Base-by-base conservation (phyloP, 768 basidiomycete genomes). In the Fibroporia radiculosa region DNA sequence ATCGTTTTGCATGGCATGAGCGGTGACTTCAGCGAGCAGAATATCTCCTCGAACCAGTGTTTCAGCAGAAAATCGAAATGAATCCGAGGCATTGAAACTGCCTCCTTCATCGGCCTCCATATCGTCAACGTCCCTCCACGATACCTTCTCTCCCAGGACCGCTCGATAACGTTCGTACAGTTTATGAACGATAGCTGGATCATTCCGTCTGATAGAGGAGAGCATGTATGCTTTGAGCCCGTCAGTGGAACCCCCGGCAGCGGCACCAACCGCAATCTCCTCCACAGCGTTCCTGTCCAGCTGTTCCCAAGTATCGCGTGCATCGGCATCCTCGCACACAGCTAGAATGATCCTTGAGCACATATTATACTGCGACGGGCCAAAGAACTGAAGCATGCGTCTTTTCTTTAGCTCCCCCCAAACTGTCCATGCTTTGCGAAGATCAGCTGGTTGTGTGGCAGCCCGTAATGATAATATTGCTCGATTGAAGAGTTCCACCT, bases 1-100 rank as follows among this genome's bases (percentile, higher is more conserved):
- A n/a, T 71, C 67, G 54, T 76, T 64, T 24, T 67, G 62, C 57
- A 78, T 71, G 3, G 81, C 80, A 57, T 78, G 64, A 13, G 87
- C 87, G 18, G 76, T 66, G n/a, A 77, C 62, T 5, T 69, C 78
- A 10, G 69, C 69, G 25, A 82, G 66, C 20, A 83, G 62, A 25
- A 80, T 48, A 1, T 64, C 54, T 22, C 28, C 43, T 18, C 53
- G 54, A 22, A 57, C 32, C 8, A 22, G 42, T 19, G 39, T 42
- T n/a, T 43, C 48, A 11, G 26, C 45, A 13, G 37, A 37, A 20
- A 8, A n/a, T 11, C 14, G 29, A 6, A 16, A 25, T 16, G 18
- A 33, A 13, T 34, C 32, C 8, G 3, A 23, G 14, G 14, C 16
- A 5, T 20, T 12, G n/a, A n/a, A n/a, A n/a, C n/a, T n/a, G n/a